These are phyloP conservation scores for Fibroporia radiculosa DNA, from an alignment of 768 basidiomycete species.

Conservation along the genomic window DNA sequence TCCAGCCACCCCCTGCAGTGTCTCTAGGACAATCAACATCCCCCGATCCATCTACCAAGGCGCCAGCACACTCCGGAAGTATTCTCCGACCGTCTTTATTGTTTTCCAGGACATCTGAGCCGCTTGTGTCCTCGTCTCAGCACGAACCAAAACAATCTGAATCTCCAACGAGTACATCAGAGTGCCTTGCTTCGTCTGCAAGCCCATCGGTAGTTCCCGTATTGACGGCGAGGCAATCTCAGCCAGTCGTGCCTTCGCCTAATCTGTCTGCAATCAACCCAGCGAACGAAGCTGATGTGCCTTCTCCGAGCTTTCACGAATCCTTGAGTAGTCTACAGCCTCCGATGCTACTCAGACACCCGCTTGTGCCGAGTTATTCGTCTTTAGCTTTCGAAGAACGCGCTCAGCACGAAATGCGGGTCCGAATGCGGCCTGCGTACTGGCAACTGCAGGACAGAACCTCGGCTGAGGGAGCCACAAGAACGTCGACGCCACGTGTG, in stretches of 20 bases:
- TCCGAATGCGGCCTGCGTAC: not conserved
- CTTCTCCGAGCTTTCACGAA: not conserved
- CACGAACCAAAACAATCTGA: too few species aligned
- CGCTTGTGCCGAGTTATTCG: not conserved
- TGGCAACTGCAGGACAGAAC: not conserved
- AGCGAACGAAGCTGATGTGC: not conserved
- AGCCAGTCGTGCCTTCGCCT: not conserved
- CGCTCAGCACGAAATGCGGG: not conserved
- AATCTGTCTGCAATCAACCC: not conserved
- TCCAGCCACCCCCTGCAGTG: too few species aligned
- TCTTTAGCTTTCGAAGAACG: not conserved
- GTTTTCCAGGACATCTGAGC: too few species aligned
- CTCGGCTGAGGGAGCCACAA: not conserved
- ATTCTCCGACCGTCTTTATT: too few species aligned
- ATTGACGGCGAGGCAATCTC: too few species aligned
- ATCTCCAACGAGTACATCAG: too few species aligned
- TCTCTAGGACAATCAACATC: too few species aligned
- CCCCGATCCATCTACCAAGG: too few species aligned
- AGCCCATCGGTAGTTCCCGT: too few species aligned
- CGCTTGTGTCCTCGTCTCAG: too few species aligned
- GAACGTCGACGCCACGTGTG: not conserved
- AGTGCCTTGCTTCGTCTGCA: too few species aligned
- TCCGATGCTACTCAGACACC: not conserved
- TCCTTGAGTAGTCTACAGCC: not conserved
- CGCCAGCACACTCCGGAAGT: too few species aligned